These are phyloP conservation scores for Periconia digitata DNA, from an alignment of 2,329 filamentous ascomycete genomes.

Conservation along the genomic window DNA sequence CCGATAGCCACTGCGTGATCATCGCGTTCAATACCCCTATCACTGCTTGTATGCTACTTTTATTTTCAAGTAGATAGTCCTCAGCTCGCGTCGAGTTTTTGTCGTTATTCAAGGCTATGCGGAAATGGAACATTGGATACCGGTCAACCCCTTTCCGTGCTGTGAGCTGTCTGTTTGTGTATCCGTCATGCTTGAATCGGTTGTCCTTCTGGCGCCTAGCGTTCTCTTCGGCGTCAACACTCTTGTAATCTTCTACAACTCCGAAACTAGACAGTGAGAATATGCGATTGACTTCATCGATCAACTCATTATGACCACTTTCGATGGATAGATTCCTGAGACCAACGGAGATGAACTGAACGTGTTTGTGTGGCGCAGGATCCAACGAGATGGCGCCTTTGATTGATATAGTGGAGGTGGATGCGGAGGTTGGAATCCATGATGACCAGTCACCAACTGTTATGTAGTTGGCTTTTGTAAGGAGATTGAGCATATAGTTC, in stretches of 20 bases:
- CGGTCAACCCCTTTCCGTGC: conserved; percentile 69
- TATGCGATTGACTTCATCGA: conserved; percentile 74
- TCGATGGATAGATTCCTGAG: conserved; percentile 64
- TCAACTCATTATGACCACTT: conserved; percentile 65
- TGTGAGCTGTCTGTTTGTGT: conserved; percentile 56
- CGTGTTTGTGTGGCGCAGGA: conserved; percentile 69
- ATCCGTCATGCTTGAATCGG: conserved; percentile 51
- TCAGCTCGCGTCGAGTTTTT: conserved; percentile 11
- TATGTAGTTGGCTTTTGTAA: conserved; percentile 68
- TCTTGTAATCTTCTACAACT: conserved; percentile 50
- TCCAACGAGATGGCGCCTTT: conserved; percentile 70
- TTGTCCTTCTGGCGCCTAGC: conserved; percentile 41
- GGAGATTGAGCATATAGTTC: conserved; percentile 42
- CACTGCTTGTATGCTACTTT: conserved; percentile 54
- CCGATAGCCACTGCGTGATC: conserved; percentile 72
- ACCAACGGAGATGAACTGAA: conserved; percentile 82
- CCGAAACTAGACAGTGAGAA: conserved; percentile 81
- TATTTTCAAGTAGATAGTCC: conserved; percentile 24
- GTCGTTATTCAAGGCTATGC: conserved; percentile 53
- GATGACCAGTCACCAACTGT: conserved; percentile 53
- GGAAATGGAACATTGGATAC: conserved; percentile 89
- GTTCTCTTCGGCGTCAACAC: conserved; percentile 41
- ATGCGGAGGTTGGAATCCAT: conserved; percentile 74
- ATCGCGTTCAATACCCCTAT: conserved; percentile 68
- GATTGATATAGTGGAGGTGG: conserved; percentile 62